These are phyloP conservation scores for Caulochytrium protostelioides DNA, from an alignment of 371 early-diverging fungal species.

Conservation along the genomic window DNA sequence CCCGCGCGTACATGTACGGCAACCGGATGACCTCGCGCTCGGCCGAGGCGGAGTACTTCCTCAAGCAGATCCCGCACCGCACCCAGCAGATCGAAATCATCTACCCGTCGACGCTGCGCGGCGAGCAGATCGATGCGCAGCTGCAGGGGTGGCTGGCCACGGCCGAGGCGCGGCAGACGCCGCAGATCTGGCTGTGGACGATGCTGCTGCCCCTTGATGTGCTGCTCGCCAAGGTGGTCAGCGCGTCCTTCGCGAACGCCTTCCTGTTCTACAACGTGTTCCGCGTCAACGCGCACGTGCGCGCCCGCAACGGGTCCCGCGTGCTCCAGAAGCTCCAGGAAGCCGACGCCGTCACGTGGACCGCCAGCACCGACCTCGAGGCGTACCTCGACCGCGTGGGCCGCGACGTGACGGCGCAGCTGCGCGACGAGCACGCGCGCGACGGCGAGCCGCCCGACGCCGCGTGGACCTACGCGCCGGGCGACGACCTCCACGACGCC, in stretches of 20 bases:
- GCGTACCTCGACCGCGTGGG: background rate
- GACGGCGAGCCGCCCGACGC: no score
- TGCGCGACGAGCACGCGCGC: no score
- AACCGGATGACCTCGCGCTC: constrained; percentile 13
- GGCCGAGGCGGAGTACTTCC: constrained; percentile 20
- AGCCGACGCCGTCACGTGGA: constrained; percentile 8
- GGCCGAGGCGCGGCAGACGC: constrained; percentile 3
- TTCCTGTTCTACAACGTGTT: constrained; percentile 19
- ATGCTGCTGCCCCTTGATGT: constrained; percentile 8
- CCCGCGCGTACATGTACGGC: constrained; percentile 3
- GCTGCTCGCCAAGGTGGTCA: constrained; percentile 14
- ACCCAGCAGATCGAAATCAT: constrained; percentile 17
- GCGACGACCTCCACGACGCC: constrained; percentile 18
- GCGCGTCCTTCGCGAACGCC: constrained; percentile 10
- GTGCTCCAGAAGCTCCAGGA: constrained; percentile 12
- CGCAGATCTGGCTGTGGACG: background rate
- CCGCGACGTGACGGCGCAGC: no score
- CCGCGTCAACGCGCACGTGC: constrained; percentile 13
- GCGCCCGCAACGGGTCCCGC: constrained; percentile 7
- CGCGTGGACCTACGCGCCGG: no score
- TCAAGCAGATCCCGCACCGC: constrained; percentile 13
- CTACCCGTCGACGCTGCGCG: constrained; percentile 11
- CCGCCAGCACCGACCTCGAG: constrained; percentile 8
- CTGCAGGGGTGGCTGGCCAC: constrained; percentile 6
- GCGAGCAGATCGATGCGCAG: constrained; percentile 5